A percentile compares a stretch with the other conserved stretches of the same genome.
These are phyloP conservation scores for Boletus edulis DNA, from an alignment of 768 basidiomycete genomes.

Conservation along the genomic window DNA sequence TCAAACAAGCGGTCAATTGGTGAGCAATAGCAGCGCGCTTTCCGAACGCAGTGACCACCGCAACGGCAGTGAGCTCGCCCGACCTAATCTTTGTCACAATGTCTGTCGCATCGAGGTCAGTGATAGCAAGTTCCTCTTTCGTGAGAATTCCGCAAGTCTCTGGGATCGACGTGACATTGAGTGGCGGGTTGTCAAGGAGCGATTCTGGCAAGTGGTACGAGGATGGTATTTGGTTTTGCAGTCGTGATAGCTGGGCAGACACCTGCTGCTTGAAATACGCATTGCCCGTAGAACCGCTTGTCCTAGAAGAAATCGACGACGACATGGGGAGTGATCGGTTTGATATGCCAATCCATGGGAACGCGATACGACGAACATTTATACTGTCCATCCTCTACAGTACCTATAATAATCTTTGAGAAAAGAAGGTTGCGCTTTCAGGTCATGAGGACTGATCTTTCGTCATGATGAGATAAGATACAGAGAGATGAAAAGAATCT, in stretches of 20 bases:
- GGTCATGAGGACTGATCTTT: too few species aligned
- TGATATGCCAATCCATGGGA: background rate
- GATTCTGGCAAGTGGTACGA: constrained; percentile 14
- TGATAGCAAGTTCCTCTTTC: constrained; percentile 33
- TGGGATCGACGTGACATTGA: constrained; percentile 35
- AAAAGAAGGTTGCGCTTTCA: too few species aligned
- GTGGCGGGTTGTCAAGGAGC: constrained; percentile 21
- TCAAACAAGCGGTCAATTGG: constrained; percentile 40
- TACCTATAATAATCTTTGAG: too few species aligned
- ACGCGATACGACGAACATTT: background rate
- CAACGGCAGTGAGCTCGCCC: constrained; percentile 36
- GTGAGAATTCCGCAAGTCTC: constrained; percentile 32
- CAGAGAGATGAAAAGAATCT: too few species aligned
- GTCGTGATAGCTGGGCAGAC: constrained; percentile 15
- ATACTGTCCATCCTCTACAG: background rate
- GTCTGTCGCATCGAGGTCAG: constrained; percentile 36
- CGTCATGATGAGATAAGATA: too few species aligned
- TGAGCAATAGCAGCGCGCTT: constrained; percentile 55
- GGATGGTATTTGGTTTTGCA: constrained; percentile 25
- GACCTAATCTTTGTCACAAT: constrained; percentile 28
- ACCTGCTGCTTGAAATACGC: constrained; percentile 17
- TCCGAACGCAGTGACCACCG: constrained; percentile 41
- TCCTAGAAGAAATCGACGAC: constrained; percentile 15
- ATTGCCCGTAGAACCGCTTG: constrained; percentile 22
- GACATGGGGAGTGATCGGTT: constrained; percentile 11